Percentiles rank a stretch among this genome's conserved stretches.
Evolutionary conservation across 2,329 filamentous ascomycete genomes (phyloP).

Genomic region (Penicillium verrucosum): DNA sequence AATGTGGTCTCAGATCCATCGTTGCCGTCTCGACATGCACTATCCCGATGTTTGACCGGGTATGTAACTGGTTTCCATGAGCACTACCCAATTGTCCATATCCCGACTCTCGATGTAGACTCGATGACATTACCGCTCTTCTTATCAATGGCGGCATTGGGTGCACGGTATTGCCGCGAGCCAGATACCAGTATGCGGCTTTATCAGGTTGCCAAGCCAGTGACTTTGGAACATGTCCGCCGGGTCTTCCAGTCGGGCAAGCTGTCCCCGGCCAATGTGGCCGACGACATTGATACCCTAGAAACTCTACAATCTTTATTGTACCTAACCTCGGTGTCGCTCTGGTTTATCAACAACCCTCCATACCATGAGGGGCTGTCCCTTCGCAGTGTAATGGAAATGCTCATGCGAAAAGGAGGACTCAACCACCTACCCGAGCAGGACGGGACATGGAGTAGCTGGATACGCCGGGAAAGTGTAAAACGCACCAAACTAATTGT

Average conservation of each 20-base stretch:
- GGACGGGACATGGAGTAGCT: constrained; percentile 34
- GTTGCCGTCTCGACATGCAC: constrained; percentile 32
- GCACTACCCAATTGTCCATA: constrained; percentile 34
- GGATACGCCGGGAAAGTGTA: constrained; percentile 30
- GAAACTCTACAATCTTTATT: constrained; percentile 31
- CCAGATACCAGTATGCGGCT: constrained; percentile 33
- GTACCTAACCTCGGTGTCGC: constrained; percentile 29
- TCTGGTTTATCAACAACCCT: constrained; percentile 33
- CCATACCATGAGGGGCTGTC: constrained; percentile 30
- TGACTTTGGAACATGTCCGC: constrained; percentile 33
- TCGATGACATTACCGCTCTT: constrained; percentile 25
- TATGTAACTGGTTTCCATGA: constrained; percentile 35
- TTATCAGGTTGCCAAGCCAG: constrained; percentile 31
- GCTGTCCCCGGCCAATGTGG: constrained; percentile 10
- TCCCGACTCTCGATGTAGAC: constrained; percentile 31
- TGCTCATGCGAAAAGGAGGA: constrained; percentile 28
- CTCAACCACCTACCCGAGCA: constrained; percentile 28
- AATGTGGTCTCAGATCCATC: constrained; percentile 29
- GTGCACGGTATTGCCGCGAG: constrained; percentile 34
- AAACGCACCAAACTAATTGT: constrained; percentile 35
- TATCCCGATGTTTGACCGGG: constrained; percentile 34
- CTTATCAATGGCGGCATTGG: constrained; percentile 32
- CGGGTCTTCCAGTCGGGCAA: constrained; percentile 27
- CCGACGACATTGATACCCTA: constrained; percentile 25
- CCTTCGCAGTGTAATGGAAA: constrained; percentile 31